These are phyloP conservation scores for Lobosporangium transversale DNA, from an alignment of 192 early-diverging fungal genomes.

Conservation along the genomic window DNA sequence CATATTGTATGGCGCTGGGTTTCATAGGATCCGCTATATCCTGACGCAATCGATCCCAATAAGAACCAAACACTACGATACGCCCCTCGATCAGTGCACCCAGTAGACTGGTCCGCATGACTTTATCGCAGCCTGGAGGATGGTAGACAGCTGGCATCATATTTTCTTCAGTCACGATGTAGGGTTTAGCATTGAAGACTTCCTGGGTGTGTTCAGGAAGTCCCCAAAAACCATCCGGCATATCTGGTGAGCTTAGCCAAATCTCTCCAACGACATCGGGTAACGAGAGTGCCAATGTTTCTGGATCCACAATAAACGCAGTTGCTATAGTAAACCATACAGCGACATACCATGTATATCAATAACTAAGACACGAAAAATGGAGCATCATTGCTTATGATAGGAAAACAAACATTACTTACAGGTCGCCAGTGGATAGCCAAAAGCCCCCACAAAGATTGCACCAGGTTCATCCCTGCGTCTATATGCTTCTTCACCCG, in stretches of 20 bases:
- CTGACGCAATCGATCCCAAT: conserved; percentile 73
- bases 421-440: conserved; percentile 62
- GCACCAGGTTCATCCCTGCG: conserved; percentile 24
- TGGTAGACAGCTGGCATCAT: conserved; percentile 53
- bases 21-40: conserved; percentile 44
- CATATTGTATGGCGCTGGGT: conserved; percentile 23
- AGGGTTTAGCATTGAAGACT: conserved; percentile 70
- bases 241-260: conserved; percentile 74
- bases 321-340: conserved; percentile 48
- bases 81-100: conserved; percentile 74
- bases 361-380: no score
- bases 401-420: conserved; percentile 19
- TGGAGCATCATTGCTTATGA: no score
- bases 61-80: conserved; percentile 75
- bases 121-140: conserved; percentile 46
- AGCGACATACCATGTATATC: no score
- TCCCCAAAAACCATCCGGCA: conserved; percentile 77
- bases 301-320: conserved; percentile 78
- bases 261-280: conserved; percentile 79
- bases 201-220: conserved; percentile 75
- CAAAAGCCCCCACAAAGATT: conserved; percentile 55
- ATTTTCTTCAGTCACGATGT: conserved; percentile 55
- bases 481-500: conserved; percentile 44
- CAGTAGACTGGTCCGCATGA: conserved; percentile 75
- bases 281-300: conserved; percentile 74